phyloP scores from a whole-genome alignment of 768 basidiomycete genomes.

The Pholiota conissans region DNA sequence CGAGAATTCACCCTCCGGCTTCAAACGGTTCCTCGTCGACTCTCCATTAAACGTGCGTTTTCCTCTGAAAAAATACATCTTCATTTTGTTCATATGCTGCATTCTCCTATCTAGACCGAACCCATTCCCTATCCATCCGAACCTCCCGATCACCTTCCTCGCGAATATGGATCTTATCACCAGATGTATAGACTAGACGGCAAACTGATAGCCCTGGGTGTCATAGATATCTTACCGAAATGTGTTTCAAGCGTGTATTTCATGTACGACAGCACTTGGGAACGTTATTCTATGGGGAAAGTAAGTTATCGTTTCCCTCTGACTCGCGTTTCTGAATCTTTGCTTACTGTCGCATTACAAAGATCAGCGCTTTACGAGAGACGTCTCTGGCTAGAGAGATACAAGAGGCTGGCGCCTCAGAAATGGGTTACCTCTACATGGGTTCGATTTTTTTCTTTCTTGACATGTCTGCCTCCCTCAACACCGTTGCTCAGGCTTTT shows the following conservation, averaged over 20 bases:
- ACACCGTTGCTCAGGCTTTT: slow-evolving; percentile 84
- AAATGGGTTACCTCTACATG: slow-evolving; percentile 80
- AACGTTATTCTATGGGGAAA: slow-evolving; percentile 76
- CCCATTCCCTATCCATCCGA: slow-evolving; percentile 56
- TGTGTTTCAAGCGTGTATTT: slow-evolving; percentile 89
- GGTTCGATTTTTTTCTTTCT: slow-evolving; percentile 45
- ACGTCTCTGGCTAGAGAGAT: slow-evolving; percentile 75
- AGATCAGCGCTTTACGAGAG: slow-evolving; percentile 89
- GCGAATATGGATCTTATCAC: slow-evolving; percentile 90
- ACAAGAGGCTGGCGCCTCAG: slow-evolving; percentile 59
- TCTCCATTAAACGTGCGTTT: slow-evolving; percentile 67
- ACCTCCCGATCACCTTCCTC: slow-evolving; percentile 61
- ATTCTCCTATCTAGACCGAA: slow-evolving; percentile 41
- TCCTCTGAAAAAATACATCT: too few relatives aligned
- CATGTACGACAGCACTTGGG: slow-evolving; percentile 77
- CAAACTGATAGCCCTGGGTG: slow-evolving; percentile 78
- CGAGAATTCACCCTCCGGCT: slow-evolving; percentile 48
- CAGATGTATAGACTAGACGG: slow-evolving; percentile 85
- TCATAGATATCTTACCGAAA: slow-evolving; percentile 85
- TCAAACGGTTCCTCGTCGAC: slow-evolving; percentile 76
- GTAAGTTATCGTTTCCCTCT: slow-evolving; percentile 30
- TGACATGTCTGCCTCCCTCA: neutral
- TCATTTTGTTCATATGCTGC: neutral
- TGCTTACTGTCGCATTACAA: neutral
- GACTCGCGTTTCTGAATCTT: too few relatives aligned